Base-by-base conservation (phyloP, 1,139 yeast genomes). In the Hyphopichia burtonii region DNA sequence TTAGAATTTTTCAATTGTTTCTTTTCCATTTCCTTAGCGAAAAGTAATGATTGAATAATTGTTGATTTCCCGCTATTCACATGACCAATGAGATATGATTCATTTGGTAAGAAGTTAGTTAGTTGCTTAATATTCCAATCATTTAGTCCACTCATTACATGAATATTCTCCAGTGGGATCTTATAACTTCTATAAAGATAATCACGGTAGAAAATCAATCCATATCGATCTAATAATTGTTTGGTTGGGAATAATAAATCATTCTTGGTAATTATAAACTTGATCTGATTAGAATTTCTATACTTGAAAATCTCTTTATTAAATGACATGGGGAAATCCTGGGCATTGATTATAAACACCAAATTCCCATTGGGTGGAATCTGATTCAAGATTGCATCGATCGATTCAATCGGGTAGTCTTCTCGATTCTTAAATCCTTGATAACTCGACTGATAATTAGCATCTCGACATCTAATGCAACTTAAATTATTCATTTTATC, bases 51-150 rank as follows among this genome's bases (percentile, higher is more conserved):
- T 50, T 74, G 78, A 2, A 84, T 71, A 23, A 89, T 56, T 1
- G 85, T 71, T 1, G 94, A 81, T 58, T 89, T 89, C 1, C 97
- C 97, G 14, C 81, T 72, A 55, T 88, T 88, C 9, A 87, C 81
- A 48, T 75, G 74, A 1, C 97, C 96, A 11, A 88, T 66, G 30
- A 89, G 59, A 54, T 80, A 84, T 22, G 81, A 52, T 19, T 68
- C 69, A 7, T 64, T 54, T 1, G 78, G 71, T 20, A 80, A 56
- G 10, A 57, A 50, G 2, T 61, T 42, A 23, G 55, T 54, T 18
- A 78, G 50, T 1, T 56, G 54, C 6, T 63, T 60, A 4, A 77
- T 53, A 37, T 78, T 75, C 91, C 90, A 83, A 31, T 68, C 66
- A 30, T 63, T 66, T 15, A 63, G 58, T 0, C 82, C 78, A 38